Evolutionary conservation across 1,139 yeast genomes (phyloP), one percentile per base, ranked within the genome.

Genomic region (Sugiyamaella novakii): DNA sequence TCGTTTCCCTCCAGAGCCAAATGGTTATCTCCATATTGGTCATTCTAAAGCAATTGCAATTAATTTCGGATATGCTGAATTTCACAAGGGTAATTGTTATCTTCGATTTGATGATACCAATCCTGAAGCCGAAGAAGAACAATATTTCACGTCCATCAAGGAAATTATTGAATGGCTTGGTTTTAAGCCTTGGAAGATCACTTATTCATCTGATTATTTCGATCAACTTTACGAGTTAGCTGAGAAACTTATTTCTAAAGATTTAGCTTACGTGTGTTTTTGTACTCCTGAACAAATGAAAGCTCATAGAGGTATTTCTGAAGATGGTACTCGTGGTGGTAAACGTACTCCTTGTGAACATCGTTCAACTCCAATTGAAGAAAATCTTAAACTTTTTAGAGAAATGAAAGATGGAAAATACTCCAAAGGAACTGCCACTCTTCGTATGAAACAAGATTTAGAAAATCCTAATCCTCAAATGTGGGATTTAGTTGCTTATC

Each of bases 401-500:
- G 82, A 78, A 53, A 94, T 94, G 99, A 81, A 84, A 64, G 88
- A 87, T 62, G 98, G 98, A 39, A 74, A 76, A 57, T 94, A 86
- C 71, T 77, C 79, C 58, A 89, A 89, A 37, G 98, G 98, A 57
- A 88, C 87, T 66, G 98, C 96, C 27, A 88, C 91, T 3, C 76
- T 94, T 65, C 83, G 99, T 73, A 92, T 94, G 98, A 92, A 92
- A 69, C 97, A 88, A 75, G 96, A 92, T 66, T 74, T 92, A 56
- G 68, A 70, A n/a, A 86, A 94, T 31, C 95, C 96, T 57, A 87
- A 88, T 59, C 98, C 98, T 17, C 98, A 92, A 73, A 94, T 94
- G 98, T 94, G 99, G 98, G 99, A 94, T 70, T 79, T 92, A 59
- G 95, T 92, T 53, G 98, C 98, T n/a, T 94, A 94, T 73, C 81